These are phyloP conservation scores for Rubroshorea leprosula DNA, from an alignment of 345 rosid species.

Conservation along the genomic window DNA sequence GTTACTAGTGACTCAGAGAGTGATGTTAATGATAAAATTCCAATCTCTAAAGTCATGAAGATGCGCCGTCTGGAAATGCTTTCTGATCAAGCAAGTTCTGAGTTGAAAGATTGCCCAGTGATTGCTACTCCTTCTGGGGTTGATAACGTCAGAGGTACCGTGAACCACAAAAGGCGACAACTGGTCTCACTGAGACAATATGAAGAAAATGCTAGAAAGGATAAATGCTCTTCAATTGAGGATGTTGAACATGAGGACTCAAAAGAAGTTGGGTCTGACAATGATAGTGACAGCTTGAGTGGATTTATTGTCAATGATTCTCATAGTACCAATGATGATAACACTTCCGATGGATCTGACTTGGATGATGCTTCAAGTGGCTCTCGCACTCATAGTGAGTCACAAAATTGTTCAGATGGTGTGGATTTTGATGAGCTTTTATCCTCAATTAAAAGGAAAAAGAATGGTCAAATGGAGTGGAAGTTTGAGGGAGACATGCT, in stretches of 20 bases:
- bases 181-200: slow-evolving; percentile 36
- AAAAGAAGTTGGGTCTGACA: slow-evolving; percentile 33
- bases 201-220: slow-evolving; percentile 13
- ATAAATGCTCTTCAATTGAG: slow-evolving; percentile 23
- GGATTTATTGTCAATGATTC: slow-evolving; percentile 48
- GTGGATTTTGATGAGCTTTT: slow-evolving; percentile 32
- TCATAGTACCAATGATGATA: slow-evolving; percentile 23
- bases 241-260: slow-evolving; percentile 34
- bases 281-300: slow-evolving; percentile 43
- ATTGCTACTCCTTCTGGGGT: slow-evolving; percentile 6
- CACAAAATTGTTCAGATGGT: slow-evolving; percentile 37
- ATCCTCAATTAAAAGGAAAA: slow-evolving; percentile 43
- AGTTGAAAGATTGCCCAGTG: slow-evolving; percentile 5
- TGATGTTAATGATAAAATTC: slow-evolving; percentile 43
- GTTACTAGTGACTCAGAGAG: slow-evolving; percentile 57
- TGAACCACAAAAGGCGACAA: slow-evolving; percentile 27
- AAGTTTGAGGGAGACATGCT: slow-evolving; percentile 62
- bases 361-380: slow-evolving; percentile 1
- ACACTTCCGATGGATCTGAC: neutral
- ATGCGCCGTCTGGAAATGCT: slow-evolving; percentile 17
- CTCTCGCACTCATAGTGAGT: slow-evolving; percentile 15
- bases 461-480: slow-evolving; percentile 40
- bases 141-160: slow-evolving; percentile 10
- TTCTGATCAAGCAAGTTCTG: slow-evolving; percentile 12
- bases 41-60: slow-evolving; percentile 40